Base-by-base conservation (phyloP, 2,329 filamentous ascomycete species). In the Sarocladiaceae sp. region DNA sequence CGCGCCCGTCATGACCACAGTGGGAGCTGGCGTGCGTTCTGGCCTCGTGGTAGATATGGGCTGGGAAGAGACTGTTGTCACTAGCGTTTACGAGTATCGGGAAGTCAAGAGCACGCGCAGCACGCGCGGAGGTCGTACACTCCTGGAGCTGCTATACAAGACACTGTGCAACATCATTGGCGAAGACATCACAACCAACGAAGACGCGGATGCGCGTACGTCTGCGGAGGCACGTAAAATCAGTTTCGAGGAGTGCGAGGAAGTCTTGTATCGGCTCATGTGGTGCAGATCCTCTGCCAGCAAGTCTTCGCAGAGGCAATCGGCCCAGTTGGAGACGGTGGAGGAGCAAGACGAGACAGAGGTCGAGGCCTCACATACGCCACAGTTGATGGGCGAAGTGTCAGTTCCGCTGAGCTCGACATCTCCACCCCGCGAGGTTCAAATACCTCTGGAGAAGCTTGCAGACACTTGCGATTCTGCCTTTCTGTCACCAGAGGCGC, bases 1-100 rank as follows among this genome's bases (percentile, higher is more conserved):
- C 1, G 77, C 80, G 1, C 80, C 91, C 1, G 76, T 88, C 16
- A 83, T 93, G 63, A 73, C 81, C 2, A 72, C 84, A 6, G 77
- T 90, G 3, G 85, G 84, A 6, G 89, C 90, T 5, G 93, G 93
- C 1, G 69, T 95, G 32, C 81, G 93, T 12, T 88, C 87, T n/a
- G 88, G 84, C 1, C 63, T 98, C 33, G 80, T 97, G 1, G 73
- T 98, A 29, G 89, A 98, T 57, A 74, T 98, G 48, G 93, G 91
- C 33, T 98, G 93, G 93, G 76, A 82, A 33, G 93, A 97, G 63
- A 95, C 90, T 0, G 76, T 83, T 1, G 78, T 94, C 18, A 95
- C 88, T 1, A 85, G 83, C 5, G 74, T 97, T 6, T 97, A 90
- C 58, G 93, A 98, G 64, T 95, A 89, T 60, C 82, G 87, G 44